Evolutionary conservation across 768 basidiomycete genomes (phyloP).

Genomic region (Mrakia frigida): DNA sequence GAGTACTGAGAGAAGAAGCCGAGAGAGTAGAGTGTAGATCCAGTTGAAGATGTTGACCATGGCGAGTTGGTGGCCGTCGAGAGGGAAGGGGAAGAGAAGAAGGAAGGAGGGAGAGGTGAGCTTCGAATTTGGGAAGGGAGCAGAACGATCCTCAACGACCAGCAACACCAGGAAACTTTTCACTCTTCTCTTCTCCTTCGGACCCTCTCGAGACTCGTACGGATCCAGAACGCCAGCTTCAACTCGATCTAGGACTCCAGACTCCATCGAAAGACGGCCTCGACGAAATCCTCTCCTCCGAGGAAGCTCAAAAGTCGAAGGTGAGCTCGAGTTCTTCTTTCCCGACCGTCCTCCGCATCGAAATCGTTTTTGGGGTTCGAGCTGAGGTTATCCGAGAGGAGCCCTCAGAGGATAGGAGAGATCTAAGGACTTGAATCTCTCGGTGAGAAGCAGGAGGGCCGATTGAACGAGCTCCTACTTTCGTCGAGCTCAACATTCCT

Average conservation of each 20-base stretch:
- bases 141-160: neutral
- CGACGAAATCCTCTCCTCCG: too few relatives aligned
- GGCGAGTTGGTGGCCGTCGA: neutral
- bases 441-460: neutral
- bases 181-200: neutral
- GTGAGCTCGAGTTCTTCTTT: too few relatives aligned
- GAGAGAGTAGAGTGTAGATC: constrained; percentile 32
- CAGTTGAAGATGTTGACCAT: constrained; percentile 6
- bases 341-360: too few relatives aligned
- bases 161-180: neutral
- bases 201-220: neutral
- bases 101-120: neutral
- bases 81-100: neutral
- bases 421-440: too few relatives aligned
- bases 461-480: neutral
- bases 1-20: constrained; percentile 61
- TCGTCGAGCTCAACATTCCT: neutral
- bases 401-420: too few relatives aligned
- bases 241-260: too few relatives aligned
- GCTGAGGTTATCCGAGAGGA: too few relatives aligned
- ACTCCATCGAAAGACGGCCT: too few relatives aligned
- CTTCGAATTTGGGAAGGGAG: neutral
- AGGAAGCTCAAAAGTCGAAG: too few relatives aligned
- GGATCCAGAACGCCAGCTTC: too few relatives aligned
- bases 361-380: too few relatives aligned